Conservation (phyloP, 176 grass and related monocot species). For the Zizania latifolia region DNA sequence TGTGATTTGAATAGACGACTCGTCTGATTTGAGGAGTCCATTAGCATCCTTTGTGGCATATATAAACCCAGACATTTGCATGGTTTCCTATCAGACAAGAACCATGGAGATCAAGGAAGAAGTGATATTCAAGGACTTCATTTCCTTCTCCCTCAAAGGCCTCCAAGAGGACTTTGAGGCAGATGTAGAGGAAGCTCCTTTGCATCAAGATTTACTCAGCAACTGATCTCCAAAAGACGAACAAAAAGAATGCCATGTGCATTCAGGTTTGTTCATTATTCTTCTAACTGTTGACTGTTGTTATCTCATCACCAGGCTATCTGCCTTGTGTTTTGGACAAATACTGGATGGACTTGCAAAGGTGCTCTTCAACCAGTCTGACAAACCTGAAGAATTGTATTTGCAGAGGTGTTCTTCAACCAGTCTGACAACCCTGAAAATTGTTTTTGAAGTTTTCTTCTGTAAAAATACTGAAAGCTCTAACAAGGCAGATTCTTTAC, state of each 20-base stretch:
- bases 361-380: background rate
- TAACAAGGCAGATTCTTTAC: no score
- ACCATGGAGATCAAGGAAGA: background rate
- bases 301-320: background rate
- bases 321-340: background rate
- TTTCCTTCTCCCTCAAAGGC: slow-evolving; percentile 55
- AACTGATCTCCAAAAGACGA: background rate
- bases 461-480: background rate
- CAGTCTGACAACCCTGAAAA: background rate
- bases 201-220: background rate
- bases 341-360: background rate
- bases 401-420: background rate
- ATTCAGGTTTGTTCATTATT: background rate
- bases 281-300: background rate
- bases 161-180: slow-evolving; percentile 38
- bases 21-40: background rate
- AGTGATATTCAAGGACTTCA: background rate
- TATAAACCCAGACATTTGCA: slow-evolving; percentile 34
- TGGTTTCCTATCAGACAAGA: slow-evolving; percentile 14
- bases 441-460: background rate
- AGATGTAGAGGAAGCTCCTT: slow-evolving; percentile 19
- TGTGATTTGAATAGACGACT: slow-evolving; percentile 15
- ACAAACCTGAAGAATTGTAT: background rate
- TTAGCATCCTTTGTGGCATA: slow-evolving; percentile 15
- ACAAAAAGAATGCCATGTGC: background rate